phyloP scores from a whole-genome alignment of 768 basidiomycete species.

The Russula virescens region DNA sequence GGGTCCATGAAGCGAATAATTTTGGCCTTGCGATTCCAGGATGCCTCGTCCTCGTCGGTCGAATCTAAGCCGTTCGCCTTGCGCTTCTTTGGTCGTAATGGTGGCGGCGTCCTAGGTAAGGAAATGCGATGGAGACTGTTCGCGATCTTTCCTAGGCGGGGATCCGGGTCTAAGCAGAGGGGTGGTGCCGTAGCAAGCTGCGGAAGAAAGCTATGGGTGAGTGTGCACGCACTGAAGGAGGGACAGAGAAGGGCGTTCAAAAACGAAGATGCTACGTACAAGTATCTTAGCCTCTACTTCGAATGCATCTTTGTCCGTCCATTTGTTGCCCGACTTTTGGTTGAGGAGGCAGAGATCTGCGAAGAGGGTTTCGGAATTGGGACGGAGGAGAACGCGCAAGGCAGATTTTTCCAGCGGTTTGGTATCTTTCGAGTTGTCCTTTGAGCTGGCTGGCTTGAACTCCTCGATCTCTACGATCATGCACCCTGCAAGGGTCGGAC shows the following conservation, averaged over 20 bases:
- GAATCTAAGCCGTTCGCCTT: slow-evolving; percentile 65
- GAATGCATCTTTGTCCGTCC: slow-evolving; percentile 67
- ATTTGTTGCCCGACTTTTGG: slow-evolving; percentile 48
- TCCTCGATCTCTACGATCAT: slow-evolving; percentile 82
- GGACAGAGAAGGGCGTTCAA: background rate
- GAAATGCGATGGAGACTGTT: slow-evolving; percentile 71
- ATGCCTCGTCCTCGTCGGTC: slow-evolving; percentile 65
- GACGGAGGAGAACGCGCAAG: slow-evolving; percentile 66
- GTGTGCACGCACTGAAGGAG: background rate
- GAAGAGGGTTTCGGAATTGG: slow-evolving; percentile 73
- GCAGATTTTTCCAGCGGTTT: slow-evolving; percentile 36
- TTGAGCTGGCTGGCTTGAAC: slow-evolving; percentile 55
- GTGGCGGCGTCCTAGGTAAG: slow-evolving; percentile 62
- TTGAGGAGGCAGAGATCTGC: slow-evolving; percentile 71
- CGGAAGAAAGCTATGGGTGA: slow-evolving; percentile 5
- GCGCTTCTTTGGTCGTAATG: slow-evolving; percentile 51
- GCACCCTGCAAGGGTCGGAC: slow-evolving; percentile 48
- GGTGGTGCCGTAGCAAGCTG: slow-evolving; percentile 73
- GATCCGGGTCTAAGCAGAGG: slow-evolving; percentile 75
- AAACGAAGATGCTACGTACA: slow-evolving; percentile 38
- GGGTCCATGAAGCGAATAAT: slow-evolving; percentile 79
- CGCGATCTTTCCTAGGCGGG: slow-evolving; percentile 66
- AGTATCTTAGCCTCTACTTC: slow-evolving; percentile 70
- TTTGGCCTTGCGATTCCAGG: slow-evolving; percentile 65
- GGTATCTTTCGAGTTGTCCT: slow-evolving; percentile 55